Base-by-base conservation (phyloP, 177 flowering plant genomes). In the Vitis hybrid region DNA sequence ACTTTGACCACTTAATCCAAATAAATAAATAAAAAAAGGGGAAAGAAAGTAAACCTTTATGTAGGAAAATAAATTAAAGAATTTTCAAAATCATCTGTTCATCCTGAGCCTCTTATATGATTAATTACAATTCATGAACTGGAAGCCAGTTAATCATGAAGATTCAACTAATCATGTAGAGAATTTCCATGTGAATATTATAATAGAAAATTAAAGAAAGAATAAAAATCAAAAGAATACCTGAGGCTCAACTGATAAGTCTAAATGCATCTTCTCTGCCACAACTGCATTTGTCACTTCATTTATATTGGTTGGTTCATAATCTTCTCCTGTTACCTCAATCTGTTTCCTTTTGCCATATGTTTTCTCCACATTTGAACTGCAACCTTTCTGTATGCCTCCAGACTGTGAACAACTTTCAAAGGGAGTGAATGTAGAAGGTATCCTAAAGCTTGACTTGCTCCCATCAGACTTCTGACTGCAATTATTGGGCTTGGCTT, bases 401-500 rank as follows among this genome's bases (percentile, higher is more conserved):
- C 73, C 79, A 79, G 71, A 62, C 57, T 66, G 70, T 17, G 51
- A 65, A 69, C 51, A 65, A 51, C 51, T 66, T 56, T 57, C 70
- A 35, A n/a, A 55, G 55, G 65, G 35, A 72, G 67, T 63, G 63
- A 82, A 69, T n/a, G 53, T 56, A 17, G 71, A 52, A 48, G 63
- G 68, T 41, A 41, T 41, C 46, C 46, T 41, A 41, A 68, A 70
- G 35, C 52, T 63, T 20, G 70, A 70, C 56, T 63, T 74, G 60
- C 61, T 71, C 32, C 71, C 82, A 64, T 67, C 71, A 65, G 80
- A 72, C 66, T 71, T 78, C 41, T 79, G 64, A 65, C 70, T 75
- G 69, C 54, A 20, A 59, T 65, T 73, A 55, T 30, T 78, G 48
- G 77, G 52, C 68, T 58, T 82, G 11, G 79, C 91, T 73, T 81